Base-by-base conservation (phyloP, 1,284 basidiomycete genomes). In the Trichosporon faecale region DNA sequence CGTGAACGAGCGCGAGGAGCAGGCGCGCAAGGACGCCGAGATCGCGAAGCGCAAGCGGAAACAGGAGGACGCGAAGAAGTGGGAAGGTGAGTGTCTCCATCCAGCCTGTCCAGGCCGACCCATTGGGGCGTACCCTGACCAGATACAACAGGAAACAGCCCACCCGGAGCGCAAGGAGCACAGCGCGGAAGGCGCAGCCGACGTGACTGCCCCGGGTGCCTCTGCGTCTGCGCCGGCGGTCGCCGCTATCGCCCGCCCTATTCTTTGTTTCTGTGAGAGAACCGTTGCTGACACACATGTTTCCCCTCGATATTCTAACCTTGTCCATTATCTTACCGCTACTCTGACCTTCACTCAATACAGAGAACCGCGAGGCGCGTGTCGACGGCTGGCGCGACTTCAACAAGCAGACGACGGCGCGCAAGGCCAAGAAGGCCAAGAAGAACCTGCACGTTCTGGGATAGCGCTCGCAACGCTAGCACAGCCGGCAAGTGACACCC, bases 1-100 rank as follows among this genome's bases (percentile, higher is more conserved):
- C 75, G 85, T 86, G 16, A 86, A 86, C 65, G 86, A 88, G 74
- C 86, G 86, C 11, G 86, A 86, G 18, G 86, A 86, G 72, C 85
- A 85, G 66, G 82, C 84, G 25, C 83, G 84, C 64, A 79, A 82
- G 52, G 86, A 85, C 49, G 84, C 83, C 46, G 86, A 86, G 21
- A 78, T 85, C 9, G 74, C 77, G 3, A 78, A 77, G 60, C 73
- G 83, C 64, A 86, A 85, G 68, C 77, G 85, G 12, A 85, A 85
- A 72, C 79, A 82, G 5, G 87, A 87, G 65, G 84, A 86, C 4
- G 83, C 85, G 60, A 82, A 80, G 57, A 79, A 79, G 55, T 88
- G 87, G 87, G 87, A 87, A 77, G 84, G 84, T 81, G 74, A 78
- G 83, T 77, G 31, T 57, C 61, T 52, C 6, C 18, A 29, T 12